Evolutionary conservation across 495 filamentous ascomycete genomes (phyloP).

Genomic region (Cercophora sp.): DNA sequence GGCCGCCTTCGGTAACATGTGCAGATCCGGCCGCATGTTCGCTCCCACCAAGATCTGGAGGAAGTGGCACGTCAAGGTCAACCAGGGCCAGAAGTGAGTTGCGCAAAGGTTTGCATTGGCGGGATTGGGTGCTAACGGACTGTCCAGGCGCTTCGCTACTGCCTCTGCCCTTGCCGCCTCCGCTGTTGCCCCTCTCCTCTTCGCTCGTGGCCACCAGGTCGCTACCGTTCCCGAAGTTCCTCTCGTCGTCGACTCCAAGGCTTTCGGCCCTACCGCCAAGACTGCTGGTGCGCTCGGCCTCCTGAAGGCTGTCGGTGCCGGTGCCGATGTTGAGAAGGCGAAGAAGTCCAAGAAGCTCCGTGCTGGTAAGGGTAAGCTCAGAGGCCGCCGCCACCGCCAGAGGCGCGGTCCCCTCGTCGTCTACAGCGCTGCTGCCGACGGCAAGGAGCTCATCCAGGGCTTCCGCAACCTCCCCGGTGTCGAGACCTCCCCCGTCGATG

Average conservation of each 20-base stretch:
- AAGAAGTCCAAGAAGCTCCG: conserved; percentile 89
- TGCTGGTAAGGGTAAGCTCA: conserved; percentile 96
- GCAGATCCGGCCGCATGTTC: conserved; percentile 99
- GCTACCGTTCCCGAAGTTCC: conserved; percentile 91
- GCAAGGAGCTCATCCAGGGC: conserved; percentile 82
- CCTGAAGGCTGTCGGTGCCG: conserved; percentile 84
- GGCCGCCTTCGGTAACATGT: conserved; percentile 99
- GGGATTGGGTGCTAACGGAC: background rate
- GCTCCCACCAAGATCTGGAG: conserved; percentile 99
- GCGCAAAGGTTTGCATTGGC: background rate
- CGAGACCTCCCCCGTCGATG: conserved; percentile 90
- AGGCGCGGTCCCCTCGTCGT: conserved; percentile 94
- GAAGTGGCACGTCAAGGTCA: conserved; percentile 99
- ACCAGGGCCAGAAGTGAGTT: conserved; percentile 86
- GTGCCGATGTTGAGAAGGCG: conserved; percentile 87
- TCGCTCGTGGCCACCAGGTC: conserved; percentile 96
- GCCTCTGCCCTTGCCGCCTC: conserved; percentile 95
- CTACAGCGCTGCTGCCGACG: conserved; percentile 89
- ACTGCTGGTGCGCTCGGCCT: conserved; percentile 83
- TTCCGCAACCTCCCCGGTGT: conserved; percentile 99
- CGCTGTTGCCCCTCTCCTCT: conserved; percentile 84
- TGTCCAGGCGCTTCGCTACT: conserved; percentile 83
- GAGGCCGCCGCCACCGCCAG: conserved; percentile 91
- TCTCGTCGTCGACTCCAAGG: conserved; percentile 86
- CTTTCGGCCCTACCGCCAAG: conserved; percentile 76